These are phyloP conservation scores for Acaromyces ingoldii DNA, from an alignment of 1,284 basidiomycete genomes.

Conservation along the genomic window DNA sequence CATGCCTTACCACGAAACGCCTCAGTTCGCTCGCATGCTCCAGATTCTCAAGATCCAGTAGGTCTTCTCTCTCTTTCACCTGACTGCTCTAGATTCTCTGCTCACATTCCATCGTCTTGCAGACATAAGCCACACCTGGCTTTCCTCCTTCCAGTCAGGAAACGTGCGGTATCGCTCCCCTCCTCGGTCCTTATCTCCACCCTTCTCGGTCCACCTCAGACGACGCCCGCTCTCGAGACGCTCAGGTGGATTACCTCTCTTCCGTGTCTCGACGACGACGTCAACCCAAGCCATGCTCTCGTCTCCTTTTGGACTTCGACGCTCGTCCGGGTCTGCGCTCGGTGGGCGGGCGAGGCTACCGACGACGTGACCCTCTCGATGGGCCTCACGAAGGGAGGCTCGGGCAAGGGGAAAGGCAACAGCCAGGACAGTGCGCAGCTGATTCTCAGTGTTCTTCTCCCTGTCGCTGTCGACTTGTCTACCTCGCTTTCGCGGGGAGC, in stretches of 20 bases:
- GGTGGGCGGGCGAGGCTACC: slow-evolving; percentile 20
- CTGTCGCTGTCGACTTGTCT: slow-evolving; percentile 40
- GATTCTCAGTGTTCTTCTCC: slow-evolving; percentile 48
- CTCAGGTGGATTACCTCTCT: slow-evolving; percentile 62
- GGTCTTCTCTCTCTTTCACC: slow-evolving; percentile 8
- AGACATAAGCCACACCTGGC: slow-evolving; percentile 23
- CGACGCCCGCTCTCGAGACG: slow-evolving; percentile 61
- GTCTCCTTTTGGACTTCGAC: slow-evolving; percentile 78
- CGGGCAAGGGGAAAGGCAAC: slow-evolving; percentile 16
- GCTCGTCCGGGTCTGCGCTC: slow-evolving; percentile 65
- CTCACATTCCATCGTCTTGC: neutral
- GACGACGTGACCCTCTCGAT: slow-evolving; percentile 55
- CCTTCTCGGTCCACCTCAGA: slow-evolving; percentile 42
- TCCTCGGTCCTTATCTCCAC: slow-evolving; percentile 35
- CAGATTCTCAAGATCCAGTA: slow-evolving; percentile 75
- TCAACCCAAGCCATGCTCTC: slow-evolving; percentile 66
- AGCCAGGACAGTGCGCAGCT: slow-evolving; percentile 32
- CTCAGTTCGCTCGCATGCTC: slow-evolving; percentile 89
- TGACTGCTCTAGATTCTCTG: too few species aligned
- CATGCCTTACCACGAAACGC: slow-evolving; percentile 89
- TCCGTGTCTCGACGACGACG: too few species aligned
- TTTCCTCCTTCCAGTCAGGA: slow-evolving; percentile 38
- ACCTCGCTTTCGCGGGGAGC: slow-evolving; percentile 17
- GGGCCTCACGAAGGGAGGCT: slow-evolving; percentile 25
- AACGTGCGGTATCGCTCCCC: slow-evolving; percentile 37